phyloP scores from a whole-genome alignment of 2,329 filamentous ascomycete species.

The Trichophyton simii region DNA sequence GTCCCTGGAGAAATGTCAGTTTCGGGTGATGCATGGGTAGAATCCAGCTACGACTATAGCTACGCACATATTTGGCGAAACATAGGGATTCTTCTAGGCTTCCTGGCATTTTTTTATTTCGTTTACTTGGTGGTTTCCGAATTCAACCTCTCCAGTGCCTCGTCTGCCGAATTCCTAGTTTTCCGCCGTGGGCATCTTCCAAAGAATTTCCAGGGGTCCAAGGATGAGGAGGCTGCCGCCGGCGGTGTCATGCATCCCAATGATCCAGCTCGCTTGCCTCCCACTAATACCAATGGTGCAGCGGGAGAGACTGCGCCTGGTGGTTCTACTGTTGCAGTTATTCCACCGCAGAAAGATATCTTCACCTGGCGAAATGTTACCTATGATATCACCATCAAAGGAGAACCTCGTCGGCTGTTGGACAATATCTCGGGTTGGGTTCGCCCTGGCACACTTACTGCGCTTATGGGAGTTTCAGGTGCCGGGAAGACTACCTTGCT shows the following conservation, averaged over 20 bases:
- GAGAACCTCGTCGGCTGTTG: conserved; percentile 39
- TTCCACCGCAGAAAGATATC: conserved; percentile 27
- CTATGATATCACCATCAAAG: conserved; percentile 43
- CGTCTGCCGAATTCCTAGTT: conserved; percentile 56
- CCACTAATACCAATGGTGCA: conserved; percentile 1
- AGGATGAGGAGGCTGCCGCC: conserved; percentile 9
- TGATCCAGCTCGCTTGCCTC: not conserved
- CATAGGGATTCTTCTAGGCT: conserved; percentile 54
- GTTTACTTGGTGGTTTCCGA: conserved; percentile 54
- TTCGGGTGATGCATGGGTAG: conserved; percentile 50
- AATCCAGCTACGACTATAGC: conserved; percentile 43
- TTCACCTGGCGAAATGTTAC: conserved; percentile 44
- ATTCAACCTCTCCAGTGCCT: conserved; percentile 49
- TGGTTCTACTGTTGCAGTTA: conserved; percentile 13
- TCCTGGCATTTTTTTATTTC: conserved; percentile 51
- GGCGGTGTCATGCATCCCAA: not conserved
- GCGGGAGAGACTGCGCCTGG: conserved; percentile 9
- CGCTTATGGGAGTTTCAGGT: conserved; percentile 50
- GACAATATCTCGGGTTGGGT: conserved; percentile 45
- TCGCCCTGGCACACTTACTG: conserved; percentile 44
- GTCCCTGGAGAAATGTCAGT: conserved; percentile 43
- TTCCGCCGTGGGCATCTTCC: conserved; percentile 48
- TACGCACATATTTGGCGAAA: conserved; percentile 53
- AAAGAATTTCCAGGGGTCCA: conserved; percentile 2
- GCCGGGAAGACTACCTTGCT: conserved; percentile 52